Percentiles rank a stretch among this genome's conserved stretches.
Evolutionary conservation across 805 yeast species (phyloP).

Genomic region (Metschnikowia cubensis): DNA sequence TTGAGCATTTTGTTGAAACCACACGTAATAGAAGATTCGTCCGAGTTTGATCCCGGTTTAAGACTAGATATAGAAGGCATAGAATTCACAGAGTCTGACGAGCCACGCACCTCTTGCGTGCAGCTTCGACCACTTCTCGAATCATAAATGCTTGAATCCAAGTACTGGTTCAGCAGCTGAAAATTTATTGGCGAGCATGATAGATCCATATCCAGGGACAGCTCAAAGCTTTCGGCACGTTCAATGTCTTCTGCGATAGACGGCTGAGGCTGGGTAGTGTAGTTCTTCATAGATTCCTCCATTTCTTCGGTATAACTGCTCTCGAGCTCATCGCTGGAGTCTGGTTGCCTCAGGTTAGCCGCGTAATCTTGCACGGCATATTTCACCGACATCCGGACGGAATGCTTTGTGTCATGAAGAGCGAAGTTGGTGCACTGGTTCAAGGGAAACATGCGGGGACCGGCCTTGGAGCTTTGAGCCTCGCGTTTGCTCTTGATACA

Average conservation of each 20-base stretch:
- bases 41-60: neutral
- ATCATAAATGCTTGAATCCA: neutral
- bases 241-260: neutral
- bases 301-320: neutral
- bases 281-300: neutral
- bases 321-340: neutral
- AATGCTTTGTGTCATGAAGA: conserved; percentile 10
- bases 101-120: neutral
- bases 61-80: conserved; percentile 4
- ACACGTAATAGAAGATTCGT: neutral
- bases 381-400: conserved; percentile 8
- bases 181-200: neutral
- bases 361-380: conserved; percentile 5
- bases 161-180: neutral
- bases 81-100: conserved; percentile 3
- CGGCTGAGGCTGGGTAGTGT: neutral
- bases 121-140: neutral
- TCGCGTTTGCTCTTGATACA: conserved; percentile 1
- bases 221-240: neutral
- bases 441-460: conserved; percentile 8
- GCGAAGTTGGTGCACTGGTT: conserved; percentile 11
- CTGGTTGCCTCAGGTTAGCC: neutral
- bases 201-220: neutral
- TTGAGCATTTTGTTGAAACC: neutral
- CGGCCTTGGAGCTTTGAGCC: neutral